Base-by-base conservation (phyloP, 2,329 filamentous ascomycete species). In the Xylariales sp. region DNA sequence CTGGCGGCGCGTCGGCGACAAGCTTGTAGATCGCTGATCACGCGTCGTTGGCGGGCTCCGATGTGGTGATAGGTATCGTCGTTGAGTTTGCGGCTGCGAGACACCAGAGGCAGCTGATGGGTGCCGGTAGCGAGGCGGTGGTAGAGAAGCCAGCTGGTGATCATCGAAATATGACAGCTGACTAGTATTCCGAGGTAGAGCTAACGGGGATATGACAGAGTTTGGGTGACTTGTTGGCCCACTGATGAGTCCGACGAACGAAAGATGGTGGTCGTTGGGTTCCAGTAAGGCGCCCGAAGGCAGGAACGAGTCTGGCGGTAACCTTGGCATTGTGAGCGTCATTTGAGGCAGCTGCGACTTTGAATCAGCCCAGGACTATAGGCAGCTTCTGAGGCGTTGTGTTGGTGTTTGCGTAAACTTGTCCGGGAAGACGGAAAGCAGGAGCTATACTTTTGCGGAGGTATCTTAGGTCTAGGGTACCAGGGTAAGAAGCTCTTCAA, bases 231-330 rank as follows among this genome's bases (percentile, higher is more conserved):
- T 52, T 44, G 56, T 55, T 43, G 45, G 44, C 49, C 50, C 39
- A 54, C 14, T 28, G 25, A 40, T 16, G 31, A 42, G 35, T 11
- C 39, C 32, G 20, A 28, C 11, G 49, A 34, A 51, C 36, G 55
- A 41, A 42, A 58, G 48, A 19, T 56, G 49, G 19, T 49, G 52
- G 29, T 60, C 59, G 50, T 53, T 56, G 21, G 50, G 49, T 35
- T 68, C 64, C 45, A 58, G 51, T 43, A 60, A 48, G 38, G 57
- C 59, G 47, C 63, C 62, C 34, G 60, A 61, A 9, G 68, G 64
- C 51, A 68, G 55, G 53, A 70, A 69, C 20, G 67, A 64, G 48
- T 71, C 65, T 44, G 64, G 57, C 24, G 62, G 60, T 24, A 68
- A 44, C 47, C 62, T 69, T 46, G 61, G 59, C 66, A 71, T 70